Conservation (phyloP, 1,284 basidiomycete genomes). For the Coniferiporia sulphurascens region DNA sequence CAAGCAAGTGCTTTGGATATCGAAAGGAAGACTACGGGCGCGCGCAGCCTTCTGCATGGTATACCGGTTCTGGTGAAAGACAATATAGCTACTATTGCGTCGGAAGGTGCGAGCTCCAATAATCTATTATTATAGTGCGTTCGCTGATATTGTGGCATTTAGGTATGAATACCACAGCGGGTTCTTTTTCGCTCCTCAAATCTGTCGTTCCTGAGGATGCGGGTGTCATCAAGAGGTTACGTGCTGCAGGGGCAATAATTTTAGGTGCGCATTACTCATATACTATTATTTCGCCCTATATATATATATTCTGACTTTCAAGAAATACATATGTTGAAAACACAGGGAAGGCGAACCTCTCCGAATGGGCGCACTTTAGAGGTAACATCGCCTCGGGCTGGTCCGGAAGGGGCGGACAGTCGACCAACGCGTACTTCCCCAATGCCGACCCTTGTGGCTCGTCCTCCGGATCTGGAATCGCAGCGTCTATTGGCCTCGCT, state of each 20-base stretch:
- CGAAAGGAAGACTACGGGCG: slow-evolving; percentile 44
- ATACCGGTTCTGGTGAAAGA: slow-evolving; percentile 69
- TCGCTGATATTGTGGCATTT: not conserved
- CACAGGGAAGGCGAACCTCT: slow-evolving; percentile 57
- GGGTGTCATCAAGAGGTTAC: slow-evolving; percentile 33
- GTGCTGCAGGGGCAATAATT: slow-evolving; percentile 41
- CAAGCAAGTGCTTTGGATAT: slow-evolving; percentile 50
- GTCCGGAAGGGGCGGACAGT: slow-evolving; percentile 63
- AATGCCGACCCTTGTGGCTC: slow-evolving; percentile 60
- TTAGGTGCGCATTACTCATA: slow-evolving; percentile 25
- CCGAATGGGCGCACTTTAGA: slow-evolving; percentile 58
- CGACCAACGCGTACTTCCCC: slow-evolving; percentile 55
- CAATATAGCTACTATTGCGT: slow-evolving; percentile 46
- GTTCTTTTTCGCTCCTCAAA: slow-evolving; percentile 37
- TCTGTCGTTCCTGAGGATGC: slow-evolving; percentile 40
- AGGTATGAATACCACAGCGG: slow-evolving; percentile 45
- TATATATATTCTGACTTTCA: not conserved
- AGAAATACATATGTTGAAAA: not conserved
- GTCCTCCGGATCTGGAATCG: slow-evolving; percentile 59
- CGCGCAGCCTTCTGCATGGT: slow-evolving; percentile 57
- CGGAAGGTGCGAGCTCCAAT: slow-evolving; percentile 38
- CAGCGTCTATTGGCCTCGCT: slow-evolving; percentile 56
- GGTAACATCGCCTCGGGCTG: slow-evolving; percentile 56
- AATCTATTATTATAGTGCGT: not conserved
- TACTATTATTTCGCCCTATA: not conserved